Evolutionary conservation across 108 stramenopile genomes (phyloP).

Genomic region (Pseudonitzschia pungens): DNA sequence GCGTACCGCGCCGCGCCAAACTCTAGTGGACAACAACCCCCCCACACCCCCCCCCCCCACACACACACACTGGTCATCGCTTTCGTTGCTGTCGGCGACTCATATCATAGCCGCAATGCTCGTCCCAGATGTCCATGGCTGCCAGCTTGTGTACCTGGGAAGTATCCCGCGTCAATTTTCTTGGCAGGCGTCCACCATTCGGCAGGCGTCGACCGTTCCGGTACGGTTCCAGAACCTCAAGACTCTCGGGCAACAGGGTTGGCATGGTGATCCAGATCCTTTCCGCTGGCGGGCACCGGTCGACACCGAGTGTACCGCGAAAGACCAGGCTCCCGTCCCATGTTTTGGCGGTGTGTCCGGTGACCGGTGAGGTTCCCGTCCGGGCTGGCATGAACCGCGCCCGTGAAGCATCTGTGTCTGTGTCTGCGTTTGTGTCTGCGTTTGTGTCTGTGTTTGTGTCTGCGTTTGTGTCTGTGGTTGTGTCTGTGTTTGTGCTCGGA

Average conservation of each 20-base stretch:
- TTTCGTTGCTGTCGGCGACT: too few species aligned
- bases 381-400: too few species aligned
- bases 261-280: constrained; percentile 9
- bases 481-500: not conserved
- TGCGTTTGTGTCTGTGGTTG: not conserved
- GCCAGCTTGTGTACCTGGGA: too few species aligned
- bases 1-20: too few species aligned
- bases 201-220: too few species aligned
- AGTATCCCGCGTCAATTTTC: too few species aligned
- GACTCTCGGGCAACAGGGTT: not conserved
- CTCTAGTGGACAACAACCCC: too few species aligned
- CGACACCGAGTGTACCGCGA: not conserved
- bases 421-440: not conserved
- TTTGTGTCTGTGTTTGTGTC: not conserved
- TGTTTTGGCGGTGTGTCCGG: not conserved
- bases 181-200: not conserved
- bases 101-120: too few species aligned
- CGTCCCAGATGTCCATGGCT: too few species aligned
- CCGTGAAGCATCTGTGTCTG: not conserved
- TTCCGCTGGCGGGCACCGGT: not conserved
- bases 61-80: too few species aligned
- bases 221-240: not conserved
- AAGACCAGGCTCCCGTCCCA: not conserved
- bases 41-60: too few species aligned
- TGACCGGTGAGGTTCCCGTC: not conserved